Evolutionary conservation across 148 eudicot genomes (phyloP), one percentile per base, ranked within the genome.

Genomic region (Polygonum aviculare): DNA sequence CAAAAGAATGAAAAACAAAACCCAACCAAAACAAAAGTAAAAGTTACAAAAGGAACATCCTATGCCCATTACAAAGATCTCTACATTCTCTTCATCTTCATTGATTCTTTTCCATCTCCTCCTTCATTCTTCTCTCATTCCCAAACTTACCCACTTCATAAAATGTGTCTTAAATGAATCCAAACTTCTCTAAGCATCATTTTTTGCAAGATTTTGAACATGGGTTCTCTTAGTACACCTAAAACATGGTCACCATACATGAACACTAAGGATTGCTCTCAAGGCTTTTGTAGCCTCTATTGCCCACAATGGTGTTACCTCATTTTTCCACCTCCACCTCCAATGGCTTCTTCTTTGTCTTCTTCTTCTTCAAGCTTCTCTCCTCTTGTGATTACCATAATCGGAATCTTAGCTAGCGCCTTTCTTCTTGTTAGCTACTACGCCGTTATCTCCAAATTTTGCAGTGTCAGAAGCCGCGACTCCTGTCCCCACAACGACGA

Each of bases 231-330:
- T 50, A 79, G 63, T 57, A 87, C 78, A 70, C 88, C 91, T 21
- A 90, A 85, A 77, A 79, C 87, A 59, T 89, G 86, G 89, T 77
- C 82, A 7, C 93, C 91, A 22, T 84, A 84, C 77, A 79, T 85
- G 82, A 88, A 86, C 84, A 80, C 80, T 12, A 88, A 80, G 76
- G 98, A 90, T 41, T 93, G 98, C 78, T 79, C 90, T 12, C 87
- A 86, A 77, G 88, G 89, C 18, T 82, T 86, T 74, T 93, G 98
- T 54, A 87, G 85, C 76, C 40, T 82, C 55, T 81, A 84, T 75
- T 93, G 98, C 81, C 98, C 91, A 26, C 88, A 89, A 75, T 85
- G 88, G 93, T 93, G 98, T 78, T 84, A 89, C 80, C 75, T 85
- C 31, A 76, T 83, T 7, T 84, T 90, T 69, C 81, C 89, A 6